Evolutionary conservation across 179 eudicot species (phyloP), one percentile per base, ranked within the genome.

Genomic region (Corrigiola litoralis): DNA sequence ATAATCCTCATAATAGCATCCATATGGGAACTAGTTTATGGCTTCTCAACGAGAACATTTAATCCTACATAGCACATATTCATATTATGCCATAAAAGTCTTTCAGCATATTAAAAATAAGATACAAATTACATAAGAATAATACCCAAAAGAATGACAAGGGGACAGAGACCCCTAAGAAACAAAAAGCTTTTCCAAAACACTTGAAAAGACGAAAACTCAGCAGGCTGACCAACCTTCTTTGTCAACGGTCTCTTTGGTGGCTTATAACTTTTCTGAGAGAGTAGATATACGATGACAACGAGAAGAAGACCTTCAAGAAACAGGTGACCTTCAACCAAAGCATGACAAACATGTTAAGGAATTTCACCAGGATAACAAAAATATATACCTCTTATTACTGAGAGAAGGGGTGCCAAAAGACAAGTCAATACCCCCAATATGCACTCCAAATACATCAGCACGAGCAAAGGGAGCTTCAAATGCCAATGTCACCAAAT

Each of bases 221-320:
- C 6, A 32, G 23, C 10, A 62, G 16, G 3, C 46, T 12, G 40
- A 57, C 69, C 70, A 64, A 94, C 99, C 97, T 88, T 85, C 62
- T 86, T 69, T 31, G 99, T 84, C 72, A 94, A 71, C 29, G 99
- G 99, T 62, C 87, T 83, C 75, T 91, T 94, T 20, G 99, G 99
- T 48, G 99, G 97, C 69, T 85, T 92, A 65, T 94, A 94, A 88
- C 99, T 94, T 67, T 94, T 94, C 51, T 87, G 97, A 41, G 90
- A 75, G 4, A 94, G 68, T 20, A 94, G 74, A 70, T 84, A 86
- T 54, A 94, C 70, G 53, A 90, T 94, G 53, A 90, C 99, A 59
- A 88, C 85, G 2, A 85, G 37, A 59, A 94, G 96, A 75, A 90
- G 81, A 70, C 87, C 99, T 78, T 94, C 99, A 77, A 94, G 84